Base-by-base conservation (phyloP, 2,329 filamentous ascomycete genomes). In the Ophiostoma triangulosporum region DNA sequence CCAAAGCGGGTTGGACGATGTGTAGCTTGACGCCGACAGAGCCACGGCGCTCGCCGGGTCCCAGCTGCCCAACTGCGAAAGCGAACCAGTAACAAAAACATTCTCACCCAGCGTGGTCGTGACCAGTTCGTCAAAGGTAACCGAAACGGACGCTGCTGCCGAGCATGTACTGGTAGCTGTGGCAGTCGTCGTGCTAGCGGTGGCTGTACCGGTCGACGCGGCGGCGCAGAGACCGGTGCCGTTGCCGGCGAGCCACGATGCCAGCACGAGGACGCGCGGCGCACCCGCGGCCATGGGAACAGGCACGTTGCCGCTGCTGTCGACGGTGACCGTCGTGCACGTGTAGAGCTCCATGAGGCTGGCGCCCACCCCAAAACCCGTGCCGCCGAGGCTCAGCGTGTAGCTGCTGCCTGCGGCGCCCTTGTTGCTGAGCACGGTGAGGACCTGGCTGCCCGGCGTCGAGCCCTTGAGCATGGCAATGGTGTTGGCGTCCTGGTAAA, bases 1-100 rank as follows among this genome's bases (percentile, higher is more conserved):
- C 85, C 84, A 88, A 6, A 84, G 58, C 0, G 77, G 80, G 60
- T 84, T 78, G 32, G 64, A 67, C 2, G 68, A 60, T 0, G 78
- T 82, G 63, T 88, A 88, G 17, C 70, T 62, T 12, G 67, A 69
- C 2, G 83, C 78, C 45, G 72, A 76, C 17, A 89, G 69, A 0
- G 76, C 61, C 2, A 84, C 61, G 0, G 77, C 83, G 27, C 66
- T 69, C 38, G 57, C 62, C 0, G 75, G 69, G 56, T 80, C 69
- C 84, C 84, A 88, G 60, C 63, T 72, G 9, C 84, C 84, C 9
- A 89, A 74, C 29, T 75, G 69, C 1, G 71, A 61, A 49, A 74
- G 71, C 53, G 74, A 78, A 22, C 85, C 85, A 0, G 76, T 71
- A 12, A 89, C 64, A 64, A 81, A 84, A 62, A 89, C 73, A 8